Evolutionary conservation across 2,329 filamentous ascomycete genomes (phyloP).

Genomic region (Penicillium sp.): DNA sequence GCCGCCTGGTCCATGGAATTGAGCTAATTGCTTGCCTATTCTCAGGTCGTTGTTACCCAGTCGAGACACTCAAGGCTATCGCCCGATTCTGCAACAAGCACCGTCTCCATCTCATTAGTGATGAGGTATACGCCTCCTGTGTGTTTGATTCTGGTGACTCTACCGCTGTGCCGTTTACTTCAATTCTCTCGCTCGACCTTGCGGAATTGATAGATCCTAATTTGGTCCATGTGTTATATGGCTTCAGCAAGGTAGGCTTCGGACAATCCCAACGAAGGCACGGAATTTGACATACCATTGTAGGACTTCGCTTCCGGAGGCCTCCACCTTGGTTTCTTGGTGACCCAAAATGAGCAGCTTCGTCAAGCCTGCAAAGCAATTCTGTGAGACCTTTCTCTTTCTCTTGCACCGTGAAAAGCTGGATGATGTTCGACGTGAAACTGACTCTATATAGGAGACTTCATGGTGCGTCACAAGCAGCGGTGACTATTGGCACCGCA

Average conservation of each 20-base stretch:
- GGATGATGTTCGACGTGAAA: too few relatives aligned
- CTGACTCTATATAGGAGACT: constrained; percentile 18
- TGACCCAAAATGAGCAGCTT: constrained; percentile 22
- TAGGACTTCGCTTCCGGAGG: constrained; percentile 28
- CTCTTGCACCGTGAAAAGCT: not conserved
- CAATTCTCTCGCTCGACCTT: constrained; percentile 39
- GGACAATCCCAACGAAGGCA: constrained; percentile 17
- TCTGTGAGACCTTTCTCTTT: constrained; percentile 12
- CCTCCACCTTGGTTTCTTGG: constrained; percentile 24
- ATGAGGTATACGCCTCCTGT: constrained; percentile 51
- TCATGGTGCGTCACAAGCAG: constrained; percentile 21
- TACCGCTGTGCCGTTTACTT: constrained; percentile 36
- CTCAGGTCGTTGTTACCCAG: constrained; percentile 39
- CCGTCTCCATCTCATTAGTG: constrained; percentile 46
- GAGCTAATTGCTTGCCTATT: not conserved
- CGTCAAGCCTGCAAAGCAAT: constrained; percentile 22
- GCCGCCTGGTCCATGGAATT: not conserved
- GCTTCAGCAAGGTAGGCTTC: constrained; percentile 30
- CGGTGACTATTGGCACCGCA: constrained; percentile 24
- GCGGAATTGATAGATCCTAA: constrained; percentile 39
- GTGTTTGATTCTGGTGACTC: constrained; percentile 38
- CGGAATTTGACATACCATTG: constrained; percentile 24
- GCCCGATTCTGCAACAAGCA: constrained; percentile 44
- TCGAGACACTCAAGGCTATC: constrained; percentile 36
- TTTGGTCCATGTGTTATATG: constrained; percentile 45